These are phyloP conservation scores for Daedaleopsis nitida DNA, from an alignment of 768 basidiomycete genomes.

Conservation along the genomic window DNA sequence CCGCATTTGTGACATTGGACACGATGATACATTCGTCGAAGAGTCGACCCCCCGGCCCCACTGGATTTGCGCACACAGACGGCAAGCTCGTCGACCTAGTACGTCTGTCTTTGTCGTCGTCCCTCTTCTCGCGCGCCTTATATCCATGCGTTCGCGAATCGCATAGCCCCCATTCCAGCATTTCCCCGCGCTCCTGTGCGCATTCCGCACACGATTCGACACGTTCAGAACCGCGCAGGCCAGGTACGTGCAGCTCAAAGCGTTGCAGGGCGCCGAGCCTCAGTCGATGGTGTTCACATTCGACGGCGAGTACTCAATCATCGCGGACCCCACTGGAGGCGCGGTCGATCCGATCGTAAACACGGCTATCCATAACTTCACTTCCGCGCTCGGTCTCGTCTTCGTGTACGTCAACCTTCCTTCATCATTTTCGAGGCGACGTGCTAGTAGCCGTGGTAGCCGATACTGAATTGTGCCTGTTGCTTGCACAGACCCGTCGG, in stretches of 20 bases:
- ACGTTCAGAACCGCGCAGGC: slow-evolving; percentile 23
- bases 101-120: not conserved
- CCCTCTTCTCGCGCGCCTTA: not conserved
- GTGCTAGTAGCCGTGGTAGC: too few species aligned
- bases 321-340: slow-evolving; percentile 41
- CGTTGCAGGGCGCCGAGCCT: not conserved
- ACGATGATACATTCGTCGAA: not conserved
- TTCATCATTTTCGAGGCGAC: not conserved
- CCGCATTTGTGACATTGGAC: too few species aligned
- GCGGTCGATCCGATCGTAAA: slow-evolving; percentile 26
- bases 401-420: slow-evolving; percentile 31
- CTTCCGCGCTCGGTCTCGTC: slow-evolving; percentile 35
- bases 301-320: slow-evolving; percentile 53
- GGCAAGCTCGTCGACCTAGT: slow-evolving; percentile 1
- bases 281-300: slow-evolving; percentile 40
- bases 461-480: not conserved
- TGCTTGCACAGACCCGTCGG: slow-evolving; percentile 1
- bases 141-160: not conserved
- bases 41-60: too few species aligned
- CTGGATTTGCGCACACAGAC: not conserved
- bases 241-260: slow-evolving; percentile 25
- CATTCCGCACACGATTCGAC: slow-evolving; percentile 19
- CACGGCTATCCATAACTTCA: slow-evolving; percentile 22
- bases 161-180: slow-evolving; percentile 25
- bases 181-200: slow-evolving; percentile 15